Evolutionary conservation across 106 monocot genomes (phyloP), one percentile per base, ranked within the genome.

Genomic region (Dioscorea dumetorum): DNA sequence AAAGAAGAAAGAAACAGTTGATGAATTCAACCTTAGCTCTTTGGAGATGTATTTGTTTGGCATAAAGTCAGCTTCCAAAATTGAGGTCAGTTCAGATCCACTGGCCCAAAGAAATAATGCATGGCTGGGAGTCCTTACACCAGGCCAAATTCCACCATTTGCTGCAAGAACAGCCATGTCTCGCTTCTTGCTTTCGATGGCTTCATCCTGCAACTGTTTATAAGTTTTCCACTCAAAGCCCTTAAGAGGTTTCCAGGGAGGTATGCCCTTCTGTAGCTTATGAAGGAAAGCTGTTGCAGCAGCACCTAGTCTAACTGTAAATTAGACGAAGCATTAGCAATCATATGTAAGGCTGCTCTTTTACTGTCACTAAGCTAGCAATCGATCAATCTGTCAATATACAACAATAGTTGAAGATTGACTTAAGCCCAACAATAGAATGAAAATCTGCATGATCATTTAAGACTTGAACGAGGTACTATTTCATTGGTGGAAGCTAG

Each of bases 101-200:
- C 91, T 85, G 17, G 91, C 91, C 91, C 91, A 92, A 68, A 92
- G 88, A 74, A 92, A 92, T 17, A 92, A 65, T 12, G 91, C 91
- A 81, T 92, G 85, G 72, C 91, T 92, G 64, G 91, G 91, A 61
- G 71, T 88, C 76, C 64, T 88, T 22, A 88, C 88, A 20, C 91
- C 91, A 50, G 91, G 91, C 91, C 88, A 92, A 49, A 92, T 68
- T 18, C 91, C 91, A 75, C 74, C 80, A 70, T 92, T 92, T 57
- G 91, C 91, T 73, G 78, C 73, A 72, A 92, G 91, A 22, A 92
- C 91, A 61, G 91, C 91, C 82, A 92, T 65, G 75, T 92, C 91
- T 69, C 88, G 82, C 49, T 65, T 85, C 68, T 92, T 92, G 76
- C 91, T 92, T 62, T 92, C 91, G 71, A 92, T 82, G 23, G 88